These are phyloP conservation scores for Phanerochaete carnosa DNA, from an alignment of 768 basidiomycete genomes.

Conservation along the genomic window DNA sequence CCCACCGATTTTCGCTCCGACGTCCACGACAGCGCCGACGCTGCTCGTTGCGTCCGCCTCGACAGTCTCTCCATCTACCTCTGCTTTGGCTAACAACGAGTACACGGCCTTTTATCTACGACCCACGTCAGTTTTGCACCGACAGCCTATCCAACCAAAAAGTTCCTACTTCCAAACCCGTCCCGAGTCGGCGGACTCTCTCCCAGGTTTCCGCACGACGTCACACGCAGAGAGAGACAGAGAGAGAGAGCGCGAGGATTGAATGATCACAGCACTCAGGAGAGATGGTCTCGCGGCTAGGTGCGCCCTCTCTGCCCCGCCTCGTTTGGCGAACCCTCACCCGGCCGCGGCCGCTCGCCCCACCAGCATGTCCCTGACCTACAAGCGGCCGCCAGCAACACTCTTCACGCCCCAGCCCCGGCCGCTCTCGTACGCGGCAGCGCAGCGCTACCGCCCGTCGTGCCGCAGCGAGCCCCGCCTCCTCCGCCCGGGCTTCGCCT, in stretches of 20 bases:
- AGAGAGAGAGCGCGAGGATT: no score
- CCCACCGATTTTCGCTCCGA: background rate
- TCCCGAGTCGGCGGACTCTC: background rate
- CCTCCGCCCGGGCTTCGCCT: background rate
- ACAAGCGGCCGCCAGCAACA: background rate
- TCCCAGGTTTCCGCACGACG: background rate
- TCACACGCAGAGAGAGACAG: background rate
- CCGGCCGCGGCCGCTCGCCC: background rate
- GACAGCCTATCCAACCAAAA: background rate
- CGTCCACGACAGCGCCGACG: background rate
- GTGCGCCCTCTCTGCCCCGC: conserved; percentile 19
- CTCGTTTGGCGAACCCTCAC: background rate
- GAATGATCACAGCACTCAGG: conserved; percentile 38
- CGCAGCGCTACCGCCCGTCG: background rate
- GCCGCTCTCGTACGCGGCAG: background rate
- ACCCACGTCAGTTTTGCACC: background rate
- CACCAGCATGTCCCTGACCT: background rate
- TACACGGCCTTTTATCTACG: background rate
- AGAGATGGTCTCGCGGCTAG: conserved; percentile 37
- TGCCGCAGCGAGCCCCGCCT: background rate
- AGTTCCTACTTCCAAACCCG: background rate
- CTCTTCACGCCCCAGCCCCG: background rate
- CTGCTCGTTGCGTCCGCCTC: background rate
- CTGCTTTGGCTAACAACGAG: background rate
- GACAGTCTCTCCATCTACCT: background rate